Conservation (phyloP, 345 rosid species). For the Citrus maxima region DNA sequence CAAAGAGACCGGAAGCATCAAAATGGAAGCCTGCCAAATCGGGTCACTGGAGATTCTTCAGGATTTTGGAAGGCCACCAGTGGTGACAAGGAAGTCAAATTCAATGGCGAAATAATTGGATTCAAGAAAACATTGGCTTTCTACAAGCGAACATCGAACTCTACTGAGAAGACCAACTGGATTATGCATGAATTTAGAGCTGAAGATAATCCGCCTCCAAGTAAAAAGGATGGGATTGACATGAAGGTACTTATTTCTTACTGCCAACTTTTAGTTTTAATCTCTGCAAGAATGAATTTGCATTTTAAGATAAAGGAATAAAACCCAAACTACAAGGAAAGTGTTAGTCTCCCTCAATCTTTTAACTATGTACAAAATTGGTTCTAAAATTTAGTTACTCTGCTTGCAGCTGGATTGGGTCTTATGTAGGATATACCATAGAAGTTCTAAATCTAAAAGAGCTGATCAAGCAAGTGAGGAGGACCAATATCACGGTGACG, state of each 20-base stretch:
- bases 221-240: background rate
- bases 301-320: background rate
- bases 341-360: no score
- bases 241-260: background rate
- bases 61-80: background rate
- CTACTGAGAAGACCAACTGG: background rate
- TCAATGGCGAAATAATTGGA: background rate
- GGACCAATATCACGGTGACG: background rate
- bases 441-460: background rate
- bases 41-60: background rate
- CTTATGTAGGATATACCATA: background rate
- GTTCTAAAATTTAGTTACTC: background rate
- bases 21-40: background rate
- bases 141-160: background rate
- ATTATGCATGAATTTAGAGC: background rate
- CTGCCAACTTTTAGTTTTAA: background rate
- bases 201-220: background rate
- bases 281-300: background rate
- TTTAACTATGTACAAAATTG: no score
- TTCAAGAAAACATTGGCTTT: background rate
- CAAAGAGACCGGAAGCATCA: background rate
- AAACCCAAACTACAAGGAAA: no score
- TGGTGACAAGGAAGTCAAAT: background rate
- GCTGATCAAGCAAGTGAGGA: background rate
- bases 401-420: background rate